phyloP scores from a whole-genome alignment of 306 rosid species.

The Rosa multiflora region DNA sequence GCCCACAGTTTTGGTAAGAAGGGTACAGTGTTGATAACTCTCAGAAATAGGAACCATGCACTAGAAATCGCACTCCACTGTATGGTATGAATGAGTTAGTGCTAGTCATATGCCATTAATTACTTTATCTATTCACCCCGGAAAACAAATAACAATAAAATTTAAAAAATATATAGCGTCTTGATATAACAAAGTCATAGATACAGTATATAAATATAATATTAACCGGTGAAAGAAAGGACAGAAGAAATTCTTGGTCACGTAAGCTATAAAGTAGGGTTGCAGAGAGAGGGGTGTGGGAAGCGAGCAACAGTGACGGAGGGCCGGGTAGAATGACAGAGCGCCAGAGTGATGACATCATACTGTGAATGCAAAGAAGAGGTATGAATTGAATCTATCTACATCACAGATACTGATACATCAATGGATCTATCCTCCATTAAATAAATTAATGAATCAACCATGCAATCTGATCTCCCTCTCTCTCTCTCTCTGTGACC shows the following conservation, averaged over 20 bases:
- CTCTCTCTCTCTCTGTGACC: neutral
- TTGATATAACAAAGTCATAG: neutral
- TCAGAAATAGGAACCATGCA: neutral
- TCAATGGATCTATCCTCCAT: neutral
- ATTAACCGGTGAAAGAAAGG: neutral
- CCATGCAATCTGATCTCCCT: slow-evolving; percentile 30
- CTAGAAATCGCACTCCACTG: neutral
- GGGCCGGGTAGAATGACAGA: neutral
- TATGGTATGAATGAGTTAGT: neutral
- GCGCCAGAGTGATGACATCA: slow-evolving; percentile 37
- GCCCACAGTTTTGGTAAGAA: neutral
- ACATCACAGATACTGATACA: neutral
- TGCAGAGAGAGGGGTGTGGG: neutral
- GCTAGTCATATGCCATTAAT: neutral
- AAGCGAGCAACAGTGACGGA: neutral
- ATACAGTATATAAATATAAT: neutral
- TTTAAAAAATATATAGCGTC: neutral
- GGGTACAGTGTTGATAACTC: neutral
- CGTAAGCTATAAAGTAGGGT: neutral
- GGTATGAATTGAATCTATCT: slow-evolving; percentile 27
- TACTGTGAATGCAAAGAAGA: slow-evolving; percentile 41
- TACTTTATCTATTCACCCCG: neutral
- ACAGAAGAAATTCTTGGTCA: slow-evolving; percentile 3
- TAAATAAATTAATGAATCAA: slow-evolving; percentile 10
- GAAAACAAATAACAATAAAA: neutral